A percentile compares a stretch with the other conserved stretches of the same genome.
phyloP scores from a whole-genome alignment of 495 filamentous ascomycete species.

The Lichina pygmaea region DNA sequence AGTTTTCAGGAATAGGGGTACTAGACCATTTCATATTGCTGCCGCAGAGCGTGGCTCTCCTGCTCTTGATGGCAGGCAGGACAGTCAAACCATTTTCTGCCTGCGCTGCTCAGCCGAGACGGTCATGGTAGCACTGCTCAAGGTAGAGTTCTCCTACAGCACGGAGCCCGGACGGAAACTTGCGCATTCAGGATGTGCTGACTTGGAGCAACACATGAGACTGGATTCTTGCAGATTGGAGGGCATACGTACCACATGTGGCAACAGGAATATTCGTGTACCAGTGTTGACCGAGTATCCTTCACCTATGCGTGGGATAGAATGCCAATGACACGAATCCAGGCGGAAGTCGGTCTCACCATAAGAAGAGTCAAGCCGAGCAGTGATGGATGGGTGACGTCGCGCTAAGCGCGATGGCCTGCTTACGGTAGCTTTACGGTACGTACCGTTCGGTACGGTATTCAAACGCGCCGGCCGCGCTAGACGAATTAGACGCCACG shows the following conservation, averaged over 20 bases:
- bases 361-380: too few species aligned
- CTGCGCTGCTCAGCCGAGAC: constrained; percentile 15
- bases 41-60: constrained; percentile 45
- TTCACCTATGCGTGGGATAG: too few species aligned
- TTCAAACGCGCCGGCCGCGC: too few species aligned
- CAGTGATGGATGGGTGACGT: too few species aligned
- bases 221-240: not conserved
- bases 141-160: constrained; percentile 32
- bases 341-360: too few species aligned
- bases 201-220: constrained; percentile 11
- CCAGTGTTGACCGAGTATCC: too few species aligned
- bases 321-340: too few species aligned
- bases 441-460: too few species aligned
- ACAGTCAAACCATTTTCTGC: constrained; percentile 96
- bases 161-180: constrained; percentile 81
- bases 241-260: not conserved
- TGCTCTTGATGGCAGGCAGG: constrained; percentile 76
- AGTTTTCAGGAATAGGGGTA: not conserved
- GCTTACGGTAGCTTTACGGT: too few species aligned
- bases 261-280: too few species aligned
- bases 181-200: constrained; percentile 98
- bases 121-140: not conserved
- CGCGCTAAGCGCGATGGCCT: too few species aligned
- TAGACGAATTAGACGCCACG: too few species aligned
- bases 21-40: constrained; percentile 57